Evolutionary conservation across 1,139 yeast species (phyloP).

Genomic region (Wickerhamomyces sp.): DNA sequence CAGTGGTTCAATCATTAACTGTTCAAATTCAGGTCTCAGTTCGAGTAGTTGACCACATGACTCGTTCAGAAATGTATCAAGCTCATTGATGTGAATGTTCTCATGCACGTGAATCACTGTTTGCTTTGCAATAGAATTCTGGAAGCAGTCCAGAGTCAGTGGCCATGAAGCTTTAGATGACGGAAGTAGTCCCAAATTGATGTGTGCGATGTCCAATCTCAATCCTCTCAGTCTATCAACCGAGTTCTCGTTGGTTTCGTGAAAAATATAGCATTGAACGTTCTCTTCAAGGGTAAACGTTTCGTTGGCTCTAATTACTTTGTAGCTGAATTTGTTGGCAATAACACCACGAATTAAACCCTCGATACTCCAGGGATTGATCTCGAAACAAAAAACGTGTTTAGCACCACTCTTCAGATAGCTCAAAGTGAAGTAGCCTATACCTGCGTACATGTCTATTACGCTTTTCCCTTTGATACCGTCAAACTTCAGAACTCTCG

Average conservation of each 20-base stretch:
- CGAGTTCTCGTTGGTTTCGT: conserved; percentile 57
- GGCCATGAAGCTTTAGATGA: conserved; percentile 61
- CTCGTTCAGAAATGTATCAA: conserved; percentile 32
- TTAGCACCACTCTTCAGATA: conserved; percentile 53
- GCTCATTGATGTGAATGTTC: conserved; percentile 48
- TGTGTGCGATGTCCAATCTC: conserved; percentile 42
- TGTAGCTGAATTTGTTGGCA: conserved; percentile 38
- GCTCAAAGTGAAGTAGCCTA: conserved; percentile 77
- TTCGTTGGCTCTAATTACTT: conserved; percentile 31
- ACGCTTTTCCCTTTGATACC: conserved; percentile 38
- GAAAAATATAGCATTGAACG: conserved; percentile 41
- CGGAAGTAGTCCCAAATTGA: conserved; percentile 77
- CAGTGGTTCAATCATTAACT: conserved; percentile 8
- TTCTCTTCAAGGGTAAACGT: conserved; percentile 23
- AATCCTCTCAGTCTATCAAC: conserved; percentile 32
- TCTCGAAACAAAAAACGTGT: conserved; percentile 69
- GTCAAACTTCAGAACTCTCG: conserved; percentile 44
- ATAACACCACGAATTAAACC: conserved; percentile 58
- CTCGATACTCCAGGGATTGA: conserved; percentile 80
- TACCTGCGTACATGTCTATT: conserved; percentile 76
- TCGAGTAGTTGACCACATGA: conserved; percentile 10
- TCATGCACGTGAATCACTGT: conserved; percentile 67
- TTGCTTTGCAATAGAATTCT: conserved; percentile 11
- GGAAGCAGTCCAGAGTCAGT: conserved; percentile 32
- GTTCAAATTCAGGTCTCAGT: conserved; percentile 1